Base-by-base conservation (phyloP, 2,329 filamentous ascomycete genomes). In the Phaeophleospora eucalypticola region DNA sequence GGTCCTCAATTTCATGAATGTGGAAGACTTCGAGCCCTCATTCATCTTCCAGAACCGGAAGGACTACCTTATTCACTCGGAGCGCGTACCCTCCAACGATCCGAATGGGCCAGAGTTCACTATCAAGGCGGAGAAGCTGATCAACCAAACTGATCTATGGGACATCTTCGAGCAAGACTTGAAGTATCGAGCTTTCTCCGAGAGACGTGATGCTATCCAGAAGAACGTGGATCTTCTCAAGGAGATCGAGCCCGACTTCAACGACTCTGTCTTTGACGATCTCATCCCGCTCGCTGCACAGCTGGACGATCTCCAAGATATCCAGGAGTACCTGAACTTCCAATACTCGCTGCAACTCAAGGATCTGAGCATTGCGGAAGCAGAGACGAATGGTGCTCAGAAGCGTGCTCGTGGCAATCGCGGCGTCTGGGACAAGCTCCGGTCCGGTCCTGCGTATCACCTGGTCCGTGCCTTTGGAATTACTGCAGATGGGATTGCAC, bases 1-100 rank as follows among this genome's bases (percentile, higher is more conserved):
- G 67, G 90, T 97, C 9, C 78, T 98, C 33, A 88, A 96, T 61
- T 96, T 97, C 65, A 89, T 98, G 69, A 88, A 95, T 41, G 82
- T 91, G 3, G 90, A 97, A 55, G 88, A 95, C 58, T 89, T 91
- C 59, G 93, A 98, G 68, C 89, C 96, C 1, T 91, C 93, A 0
- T 98, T 95, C 67, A 93, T 98, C 58, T 96, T 96, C 68, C 91
- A 96, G 67, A 93, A 98, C 64, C 88, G 93, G 51, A 95, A 96
- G 68, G 93, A 98, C 66, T 98, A 97, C 64, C 79, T 98, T 36
- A 94, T 98, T 46, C 89, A 97, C 62, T 86, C 87, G 18, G 84
- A 84, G 56, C 89, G 87, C 63, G 71, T 77, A n/a, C 72, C 77
- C 33, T 77, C 79, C 4, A 82, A 83, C 47, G 84, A 91, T 55